phyloP scores from a whole-genome alignment of 2,329 filamentous ascomycete genomes.

The Sarocladium kiliense region DNA sequence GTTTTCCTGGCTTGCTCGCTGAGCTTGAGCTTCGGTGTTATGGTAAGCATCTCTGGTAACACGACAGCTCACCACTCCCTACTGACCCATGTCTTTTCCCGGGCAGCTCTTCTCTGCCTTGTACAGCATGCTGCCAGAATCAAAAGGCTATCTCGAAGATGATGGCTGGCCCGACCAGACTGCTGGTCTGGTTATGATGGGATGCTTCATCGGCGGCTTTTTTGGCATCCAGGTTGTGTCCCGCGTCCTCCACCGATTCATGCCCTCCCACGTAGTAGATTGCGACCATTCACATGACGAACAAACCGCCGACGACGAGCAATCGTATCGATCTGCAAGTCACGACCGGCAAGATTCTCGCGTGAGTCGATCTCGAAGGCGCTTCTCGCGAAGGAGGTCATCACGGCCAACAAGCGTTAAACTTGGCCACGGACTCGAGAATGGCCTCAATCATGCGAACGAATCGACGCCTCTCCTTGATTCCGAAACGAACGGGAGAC shows the following conservation, averaged over 20 bases:
- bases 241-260: constrained; percentile 64
- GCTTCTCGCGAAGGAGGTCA: constrained; percentile 21
- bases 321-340: constrained; percentile 10
- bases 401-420: constrained; percentile 11
- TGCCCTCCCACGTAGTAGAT: constrained; percentile 75
- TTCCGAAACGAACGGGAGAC: constrained; percentile 18
- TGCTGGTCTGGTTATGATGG: constrained; percentile 66
- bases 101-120: constrained; percentile 80
- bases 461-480: constrained; percentile 48
- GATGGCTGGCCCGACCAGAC: constrained; percentile 61
- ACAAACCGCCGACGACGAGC: constrained; percentile 26
- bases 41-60: constrained; percentile 55
- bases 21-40: constrained; percentile 91
- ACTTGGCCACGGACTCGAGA: constrained; percentile 16
- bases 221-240: constrained; percentile 71
- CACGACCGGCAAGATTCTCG: constrained; percentile 22
- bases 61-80: neutral
- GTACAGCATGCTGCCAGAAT: constrained; percentile 88
- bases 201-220: constrained; percentile 66
- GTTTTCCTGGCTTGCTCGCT: constrained; percentile 81
- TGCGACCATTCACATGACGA: constrained; percentile 71
- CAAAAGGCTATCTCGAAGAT: constrained; percentile 69
- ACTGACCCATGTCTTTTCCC: neutral
- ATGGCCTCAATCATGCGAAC: constrained; percentile 19
- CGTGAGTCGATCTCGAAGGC: constrained; percentile 25